Conservation (phyloP, 371 early-diverging fungal genomes). For the Encephalitozoon romaleae region DNA sequence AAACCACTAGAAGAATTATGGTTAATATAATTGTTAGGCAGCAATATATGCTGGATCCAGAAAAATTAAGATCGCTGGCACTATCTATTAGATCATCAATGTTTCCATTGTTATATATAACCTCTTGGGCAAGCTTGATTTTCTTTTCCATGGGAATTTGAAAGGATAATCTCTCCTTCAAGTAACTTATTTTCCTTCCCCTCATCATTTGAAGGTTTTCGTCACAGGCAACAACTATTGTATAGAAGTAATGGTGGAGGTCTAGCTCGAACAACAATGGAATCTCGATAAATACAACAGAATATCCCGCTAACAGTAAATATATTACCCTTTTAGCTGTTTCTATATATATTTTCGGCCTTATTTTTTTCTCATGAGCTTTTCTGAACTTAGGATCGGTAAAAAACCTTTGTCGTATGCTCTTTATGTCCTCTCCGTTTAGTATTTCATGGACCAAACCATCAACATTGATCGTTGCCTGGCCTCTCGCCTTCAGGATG, state of each 20-base stretch:
- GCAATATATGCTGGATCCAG: not conserved
- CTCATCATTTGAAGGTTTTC: slow-evolving; percentile 20
- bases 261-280: slow-evolving; percentile 32
- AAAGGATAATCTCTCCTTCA: not conserved
- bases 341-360: slow-evolving; percentile 1
- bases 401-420: not conserved
- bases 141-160: slow-evolving; percentile 16
- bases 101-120: slow-evolving; percentile 13
- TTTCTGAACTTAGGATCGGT: not conserved
- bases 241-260: slow-evolving; percentile 21
- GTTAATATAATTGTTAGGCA: not conserved
- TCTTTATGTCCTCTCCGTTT: not conserved
- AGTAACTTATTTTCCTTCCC: not conserved
- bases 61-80: not conserved
- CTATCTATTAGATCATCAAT: not conserved
- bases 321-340: not conserved
- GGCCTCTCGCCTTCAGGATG: not conserved
- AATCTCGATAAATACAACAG: slow-evolving; percentile 39
- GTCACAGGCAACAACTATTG: slow-evolving; percentile 13
- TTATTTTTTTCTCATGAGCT: slow-evolving; percentile 6
- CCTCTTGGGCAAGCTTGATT: not conserved
- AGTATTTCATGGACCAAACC: not conserved
- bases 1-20: not conserved
- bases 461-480: slow-evolving; percentile 13
- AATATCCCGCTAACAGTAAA: not conserved